Base-by-base conservation (phyloP, 768 basidiomycete species). In the Mycena vulgaris region DNA sequence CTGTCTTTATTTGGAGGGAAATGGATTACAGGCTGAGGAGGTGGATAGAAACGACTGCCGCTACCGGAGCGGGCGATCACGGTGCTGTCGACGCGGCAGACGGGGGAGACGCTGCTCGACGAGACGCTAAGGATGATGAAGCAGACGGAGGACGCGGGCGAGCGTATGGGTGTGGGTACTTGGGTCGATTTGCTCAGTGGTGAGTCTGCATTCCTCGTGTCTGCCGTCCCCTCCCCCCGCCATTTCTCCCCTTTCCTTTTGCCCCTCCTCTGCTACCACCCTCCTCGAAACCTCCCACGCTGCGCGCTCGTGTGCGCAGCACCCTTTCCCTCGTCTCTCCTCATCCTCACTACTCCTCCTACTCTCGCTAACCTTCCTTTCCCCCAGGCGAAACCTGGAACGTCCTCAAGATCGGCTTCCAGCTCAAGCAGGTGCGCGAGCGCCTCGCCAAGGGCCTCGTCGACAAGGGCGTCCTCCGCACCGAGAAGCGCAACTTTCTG, bases 371-470 rank as follows among this genome's bases (percentile, higher is more conserved):
- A 40, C 53, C 28, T 49, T 45, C 51, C 57, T 17, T 39, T n/a
- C 49, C 30, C 21, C 9, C 77, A 98, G 97, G 97, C 63, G 97
- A 99, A 84, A 99, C 97, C 55, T 99, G 97, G 97, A 99, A 99
- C 81, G 96, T 99, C 10, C 96, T 98, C 93, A 99, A 99, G 83
- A 99, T 99, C 63, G 97, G 97, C 27, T 99, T 95, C 82, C 97
- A 99, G 81, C 91, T 99, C 53, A 72, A 72, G 59, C 69, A 70
- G 58, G 69, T 70, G 45, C 93, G 97, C 52, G 97, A 99, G 83
- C 94, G 97, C 21, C 92, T 99, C 45, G 96, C 97, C 17, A 99
- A 99, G 80, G 91, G 97, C 3, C 90, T 99, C 45, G 97, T 98
- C 59, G 97, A 99, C 86, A 99, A 99, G 82, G 98, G 97, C 75